Percentiles rank a stretch among this genome's conserved stretches.
These are phyloP conservation scores for Saccharomycopsis selenospora DNA, from an alignment of 805 yeast species.

Conservation along the genomic window DNA sequence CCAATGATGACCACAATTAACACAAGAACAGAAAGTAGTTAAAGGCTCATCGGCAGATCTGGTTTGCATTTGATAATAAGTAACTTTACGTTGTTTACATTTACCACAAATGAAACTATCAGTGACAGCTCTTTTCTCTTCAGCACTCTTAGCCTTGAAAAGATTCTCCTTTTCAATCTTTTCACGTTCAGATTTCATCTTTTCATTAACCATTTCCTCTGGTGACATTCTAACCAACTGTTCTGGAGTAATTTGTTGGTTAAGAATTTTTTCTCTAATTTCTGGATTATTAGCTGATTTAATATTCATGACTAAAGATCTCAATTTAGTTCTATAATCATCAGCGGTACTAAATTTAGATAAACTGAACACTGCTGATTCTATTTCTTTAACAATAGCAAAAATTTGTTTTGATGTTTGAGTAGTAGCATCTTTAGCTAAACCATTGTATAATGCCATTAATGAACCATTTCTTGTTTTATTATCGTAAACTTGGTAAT, in stretches of 20 bases:
- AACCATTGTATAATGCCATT: slow-evolving; percentile 77
- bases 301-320: slow-evolving; percentile 80
- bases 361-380: slow-evolving; percentile 55
- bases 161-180: slow-evolving; percentile 80
- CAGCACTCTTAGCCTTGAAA: slow-evolving; percentile 97
- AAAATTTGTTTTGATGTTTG: slow-evolving; percentile 48
- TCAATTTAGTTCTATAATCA: slow-evolving; percentile 69
- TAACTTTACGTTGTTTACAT: slow-evolving; percentile 94
- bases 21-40: slow-evolving; percentile 97
- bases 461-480: slow-evolving; percentile 79
- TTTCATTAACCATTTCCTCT: slow-evolving; percentile 94
- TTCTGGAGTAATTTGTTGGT: slow-evolving; percentile 58
- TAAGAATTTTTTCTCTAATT: slow-evolving; percentile 58
- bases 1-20: slow-evolving; percentile 97
- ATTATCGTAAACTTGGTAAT: slow-evolving; percentile 61
- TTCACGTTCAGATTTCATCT: slow-evolving; percentile 77
- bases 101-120: slow-evolving; percentile 97
- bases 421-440: slow-evolving; percentile 69
- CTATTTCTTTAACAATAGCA: slow-evolving; percentile 61
- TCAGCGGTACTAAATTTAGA: slow-evolving; percentile 52
- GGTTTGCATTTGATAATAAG: slow-evolving; percentile 96
- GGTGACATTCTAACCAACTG: slow-evolving; percentile 75
- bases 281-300: slow-evolving; percentile 88
- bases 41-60: slow-evolving; percentile 98
- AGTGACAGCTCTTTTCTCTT: slow-evolving; percentile 90